phyloP scores from a whole-genome alignment of 176 grass and related monocot species.

The Bonia amplexicaulis region DNA sequence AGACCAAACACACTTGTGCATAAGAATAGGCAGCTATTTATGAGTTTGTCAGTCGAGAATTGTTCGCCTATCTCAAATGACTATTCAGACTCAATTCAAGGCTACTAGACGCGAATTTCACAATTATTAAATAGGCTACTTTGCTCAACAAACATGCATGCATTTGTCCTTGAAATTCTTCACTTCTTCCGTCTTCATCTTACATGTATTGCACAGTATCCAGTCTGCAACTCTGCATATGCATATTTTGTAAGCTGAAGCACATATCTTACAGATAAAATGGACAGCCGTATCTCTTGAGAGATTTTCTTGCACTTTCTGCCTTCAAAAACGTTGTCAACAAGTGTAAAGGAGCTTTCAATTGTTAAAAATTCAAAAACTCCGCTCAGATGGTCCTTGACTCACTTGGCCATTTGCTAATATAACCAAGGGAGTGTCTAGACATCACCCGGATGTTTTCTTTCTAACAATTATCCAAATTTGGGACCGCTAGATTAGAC shows the following conservation, averaged over 20 bases:
- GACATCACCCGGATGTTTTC: too few species aligned
- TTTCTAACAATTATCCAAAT: too few species aligned
- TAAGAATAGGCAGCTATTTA: background rate
- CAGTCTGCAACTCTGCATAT: background rate
- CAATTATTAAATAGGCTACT: background rate
- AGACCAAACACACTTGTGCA: background rate
- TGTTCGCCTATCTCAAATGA: background rate
- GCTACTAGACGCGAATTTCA: background rate
- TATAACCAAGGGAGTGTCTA: too few species aligned
- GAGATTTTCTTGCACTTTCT: slow-evolving; percentile 44
- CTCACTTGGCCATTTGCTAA: slow-evolving; percentile 35
- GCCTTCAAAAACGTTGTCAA: slow-evolving; percentile 39
- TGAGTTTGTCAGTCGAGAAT: background rate
- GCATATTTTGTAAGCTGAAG: slow-evolving; percentile 7
- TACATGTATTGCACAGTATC: background rate
- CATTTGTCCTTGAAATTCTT: background rate
- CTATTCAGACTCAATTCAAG: background rate
- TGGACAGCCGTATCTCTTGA: slow-evolving; percentile 1
- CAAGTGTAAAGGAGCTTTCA: slow-evolving; percentile 34
- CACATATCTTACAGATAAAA: background rate
- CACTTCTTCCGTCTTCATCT: background rate
- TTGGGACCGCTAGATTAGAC: too few species aligned
- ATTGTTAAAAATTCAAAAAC: slow-evolving; percentile 31
- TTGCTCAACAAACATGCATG: background rate
- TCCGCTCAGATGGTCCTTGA: slow-evolving; percentile 28